Evolutionary conservation across 2,329 filamentous ascomycete genomes (phyloP).

Genomic region (Sordariomycetes sp.): DNA sequence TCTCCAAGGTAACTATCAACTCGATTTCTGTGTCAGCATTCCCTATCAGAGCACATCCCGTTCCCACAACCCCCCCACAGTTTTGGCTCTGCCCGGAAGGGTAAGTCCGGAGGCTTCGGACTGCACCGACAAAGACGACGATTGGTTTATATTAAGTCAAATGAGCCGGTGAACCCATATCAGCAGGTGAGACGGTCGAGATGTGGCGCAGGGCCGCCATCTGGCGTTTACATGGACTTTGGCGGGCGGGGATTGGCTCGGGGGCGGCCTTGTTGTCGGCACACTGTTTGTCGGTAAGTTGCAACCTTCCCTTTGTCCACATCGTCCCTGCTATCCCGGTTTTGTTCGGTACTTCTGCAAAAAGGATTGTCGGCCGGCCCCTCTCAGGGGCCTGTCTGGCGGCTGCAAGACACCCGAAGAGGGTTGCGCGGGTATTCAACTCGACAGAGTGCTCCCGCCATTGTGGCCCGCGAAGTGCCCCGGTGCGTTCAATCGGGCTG

Average conservation of each 20-base stretch:
- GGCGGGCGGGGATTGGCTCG: background rate
- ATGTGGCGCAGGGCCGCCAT: background rate
- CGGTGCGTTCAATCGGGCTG: background rate
- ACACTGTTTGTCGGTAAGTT: background rate
- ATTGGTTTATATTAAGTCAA: slow-evolving; percentile 5
- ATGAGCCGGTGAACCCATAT: slow-evolving; percentile 5
- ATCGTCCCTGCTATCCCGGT: background rate
- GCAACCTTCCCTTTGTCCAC: background rate
- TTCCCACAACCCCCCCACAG: background rate
- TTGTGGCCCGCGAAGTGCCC: background rate
- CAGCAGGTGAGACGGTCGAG: background rate
- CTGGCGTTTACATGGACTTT: background rate
- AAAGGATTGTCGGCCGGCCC: background rate
- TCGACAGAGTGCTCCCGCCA: background rate
- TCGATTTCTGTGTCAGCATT: background rate
- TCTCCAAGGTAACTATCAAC: background rate
- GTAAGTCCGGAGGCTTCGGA: background rate
- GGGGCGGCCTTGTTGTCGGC: background rate
- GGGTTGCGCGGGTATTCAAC: background rate
- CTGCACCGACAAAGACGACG: background rate
- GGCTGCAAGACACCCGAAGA: background rate
- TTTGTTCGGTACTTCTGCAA: background rate
- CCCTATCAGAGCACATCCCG: background rate
- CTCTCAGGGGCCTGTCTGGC: background rate
- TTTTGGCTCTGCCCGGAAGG: background rate